These are phyloP conservation scores for Scedosporium apiospermum DNA, from an alignment of 2,329 filamentous ascomycete genomes.

Conservation along the genomic window DNA sequence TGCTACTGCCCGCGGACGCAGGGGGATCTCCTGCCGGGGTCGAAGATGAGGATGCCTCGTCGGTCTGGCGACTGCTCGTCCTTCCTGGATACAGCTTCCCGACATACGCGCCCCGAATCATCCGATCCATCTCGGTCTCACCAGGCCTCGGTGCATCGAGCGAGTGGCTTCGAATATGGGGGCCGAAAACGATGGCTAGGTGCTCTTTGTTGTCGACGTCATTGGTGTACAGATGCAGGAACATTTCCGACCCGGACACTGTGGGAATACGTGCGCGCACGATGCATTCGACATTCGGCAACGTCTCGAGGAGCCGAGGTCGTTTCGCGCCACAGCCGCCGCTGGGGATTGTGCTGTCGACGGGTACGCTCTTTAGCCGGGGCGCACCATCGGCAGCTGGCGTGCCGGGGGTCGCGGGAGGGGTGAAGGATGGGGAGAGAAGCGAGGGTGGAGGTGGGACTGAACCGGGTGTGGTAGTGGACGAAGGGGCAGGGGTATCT, in stretches of 20 bases:
- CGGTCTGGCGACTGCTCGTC: constrained; percentile 48
- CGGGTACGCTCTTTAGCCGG: constrained; percentile 38
- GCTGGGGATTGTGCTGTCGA: constrained; percentile 47
- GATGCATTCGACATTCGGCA: constrained; percentile 85
- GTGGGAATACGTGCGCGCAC: constrained; percentile 94
- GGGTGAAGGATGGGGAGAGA: constrained; percentile 79
- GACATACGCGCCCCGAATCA: constrained; percentile 89
- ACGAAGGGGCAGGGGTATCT: constrained; percentile 5
- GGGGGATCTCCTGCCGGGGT: constrained; percentile 8
- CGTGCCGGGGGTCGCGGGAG: constrained; percentile 54
- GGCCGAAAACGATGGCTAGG: constrained; percentile 91
- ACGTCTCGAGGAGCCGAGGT: constrained; percentile 61
- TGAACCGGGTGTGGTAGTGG: constrained; percentile 9
- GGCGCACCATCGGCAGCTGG: constrained; percentile 39
- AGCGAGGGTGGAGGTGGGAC: constrained; percentile 52
- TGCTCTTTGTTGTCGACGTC: constrained; percentile 92
- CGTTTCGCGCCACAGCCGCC: constrained; percentile 54
- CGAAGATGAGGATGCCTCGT: constrained; percentile 35
- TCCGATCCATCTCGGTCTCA: constrained; percentile 80
- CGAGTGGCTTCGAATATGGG: constrained; percentile 64
- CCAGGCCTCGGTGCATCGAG: constrained; percentile 63
- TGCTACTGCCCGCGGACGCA: neutral
- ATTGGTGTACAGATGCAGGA: constrained; percentile 89
- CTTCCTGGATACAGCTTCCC: constrained; percentile 81
- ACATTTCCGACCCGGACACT: constrained; percentile 89